A percentile compares a stretch with the other conserved stretches of the same genome.
phyloP scores from a whole-genome alignment of 768 basidiomycete species.

The Phaeotremella skinneri region DNA sequence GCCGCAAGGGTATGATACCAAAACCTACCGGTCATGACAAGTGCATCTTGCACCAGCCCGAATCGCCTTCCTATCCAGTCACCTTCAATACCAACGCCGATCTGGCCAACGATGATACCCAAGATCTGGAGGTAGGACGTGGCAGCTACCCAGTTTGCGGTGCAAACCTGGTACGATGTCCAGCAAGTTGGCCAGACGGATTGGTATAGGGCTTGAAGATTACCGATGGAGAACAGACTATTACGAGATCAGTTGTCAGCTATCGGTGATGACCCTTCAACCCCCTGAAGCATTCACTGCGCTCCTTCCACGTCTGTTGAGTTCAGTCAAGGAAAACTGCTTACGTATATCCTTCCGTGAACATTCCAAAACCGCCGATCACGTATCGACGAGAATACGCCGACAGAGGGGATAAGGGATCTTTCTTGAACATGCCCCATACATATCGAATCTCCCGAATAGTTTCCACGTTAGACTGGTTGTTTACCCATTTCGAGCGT shows the following conservation, averaged over 20 bases:
- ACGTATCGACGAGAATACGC: slow-evolving; percentile 52
- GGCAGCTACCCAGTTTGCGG: slow-evolving; percentile 50
- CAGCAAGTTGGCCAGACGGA: slow-evolving; percentile 53
- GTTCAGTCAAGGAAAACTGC: neutral
- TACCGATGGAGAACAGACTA: slow-evolving; percentile 54
- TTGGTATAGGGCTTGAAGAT: slow-evolving; percentile 50
- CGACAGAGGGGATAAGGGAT: slow-evolving; percentile 45
- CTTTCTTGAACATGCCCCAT: slow-evolving; percentile 50
- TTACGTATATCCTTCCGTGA: slow-evolving; percentile 50
- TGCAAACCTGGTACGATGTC: slow-evolving; percentile 44
- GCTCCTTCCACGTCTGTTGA: too few relatives aligned
- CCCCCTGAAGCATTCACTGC: too few relatives aligned
- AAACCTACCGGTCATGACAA: slow-evolving; percentile 51
- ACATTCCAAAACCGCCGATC: slow-evolving; percentile 50
- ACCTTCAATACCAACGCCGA: slow-evolving; percentile 52
- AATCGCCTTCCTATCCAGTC: slow-evolving; percentile 54
- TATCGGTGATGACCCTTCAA: too few relatives aligned
- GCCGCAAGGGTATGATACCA: neutral
- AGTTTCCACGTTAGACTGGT: slow-evolving; percentile 47
- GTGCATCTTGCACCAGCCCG: slow-evolving; percentile 53
- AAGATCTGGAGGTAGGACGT: slow-evolving; percentile 51
- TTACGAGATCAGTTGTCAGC: too few relatives aligned
- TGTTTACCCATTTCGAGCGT: slow-evolving; percentile 43
- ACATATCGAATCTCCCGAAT: slow-evolving; percentile 47
- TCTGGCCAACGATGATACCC: slow-evolving; percentile 54